These are phyloP conservation scores for Volvox reticuliferus DNA, from an alignment of 139 green algal genomes.

Conservation along the genomic window DNA sequence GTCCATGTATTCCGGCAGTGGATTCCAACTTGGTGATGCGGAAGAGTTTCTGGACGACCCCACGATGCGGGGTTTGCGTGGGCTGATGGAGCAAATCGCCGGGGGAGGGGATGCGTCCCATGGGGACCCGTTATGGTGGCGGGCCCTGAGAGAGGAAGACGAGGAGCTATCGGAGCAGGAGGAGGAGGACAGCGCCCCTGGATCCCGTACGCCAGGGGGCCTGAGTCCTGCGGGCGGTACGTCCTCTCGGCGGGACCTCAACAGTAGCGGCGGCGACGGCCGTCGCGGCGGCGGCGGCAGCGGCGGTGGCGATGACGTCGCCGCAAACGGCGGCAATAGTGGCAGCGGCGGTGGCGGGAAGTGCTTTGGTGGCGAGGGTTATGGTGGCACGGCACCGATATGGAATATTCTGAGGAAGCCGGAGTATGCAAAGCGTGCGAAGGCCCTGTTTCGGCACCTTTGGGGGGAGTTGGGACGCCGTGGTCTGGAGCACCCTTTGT, in stretches of 20 bases:
- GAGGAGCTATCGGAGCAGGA: background rate
- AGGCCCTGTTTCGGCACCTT: background rate
- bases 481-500: background rate
- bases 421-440: background rate
- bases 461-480: constrained; percentile 1
- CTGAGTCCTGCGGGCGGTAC: background rate
- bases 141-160: background rate
- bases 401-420: background rate
- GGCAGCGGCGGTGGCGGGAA: background rate
- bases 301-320: background rate
- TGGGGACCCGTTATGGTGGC: background rate
- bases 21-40: background rate
- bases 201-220: background rate
- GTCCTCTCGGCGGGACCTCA: background rate
- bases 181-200: background rate
- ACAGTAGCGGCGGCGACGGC: background rate
- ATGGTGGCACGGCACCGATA: background rate
- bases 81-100: background rate
- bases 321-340: background rate
- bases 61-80: background rate
- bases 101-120: background rate
- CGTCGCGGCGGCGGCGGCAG: background rate
- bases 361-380: background rate
- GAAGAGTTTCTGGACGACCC: constrained; percentile 18
- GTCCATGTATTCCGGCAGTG: background rate